Conservation (phyloP, 768 basidiomycete genomes). For the Lactarius hatsudake region DNA sequence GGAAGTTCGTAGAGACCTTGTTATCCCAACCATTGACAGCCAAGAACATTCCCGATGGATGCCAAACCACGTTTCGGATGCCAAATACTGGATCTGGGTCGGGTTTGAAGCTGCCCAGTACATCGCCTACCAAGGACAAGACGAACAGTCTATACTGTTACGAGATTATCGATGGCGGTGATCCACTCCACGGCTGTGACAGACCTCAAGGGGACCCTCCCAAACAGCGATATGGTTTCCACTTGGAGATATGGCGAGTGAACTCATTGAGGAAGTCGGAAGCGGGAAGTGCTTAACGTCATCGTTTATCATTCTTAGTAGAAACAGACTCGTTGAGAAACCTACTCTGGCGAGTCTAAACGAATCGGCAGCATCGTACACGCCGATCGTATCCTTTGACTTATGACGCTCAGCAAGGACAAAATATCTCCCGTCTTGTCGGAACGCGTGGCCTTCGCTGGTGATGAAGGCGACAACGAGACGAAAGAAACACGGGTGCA, state of each 20-base stretch:
- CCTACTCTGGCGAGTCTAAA: constrained; percentile 74
- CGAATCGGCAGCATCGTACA: constrained; percentile 72
- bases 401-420: constrained; percentile 85
- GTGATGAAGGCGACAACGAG: constrained; percentile 3
- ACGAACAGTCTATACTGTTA: constrained; percentile 73
- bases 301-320: constrained; percentile 9
- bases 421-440: constrained; percentile 79
- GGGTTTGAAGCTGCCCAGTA: constrained; percentile 66
- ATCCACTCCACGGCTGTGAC: constrained; percentile 20
- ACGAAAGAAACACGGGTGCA: constrained; percentile 1
- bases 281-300: constrained; percentile 72
- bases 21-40: constrained; percentile 89
- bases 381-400: constrained; percentile 81
- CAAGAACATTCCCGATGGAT: constrained; percentile 79
- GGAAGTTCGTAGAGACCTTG: constrained; percentile 47
- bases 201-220: constrained; percentile 82
- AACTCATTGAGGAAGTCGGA: constrained; percentile 69
- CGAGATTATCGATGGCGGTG: background rate
- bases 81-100: constrained; percentile 81
- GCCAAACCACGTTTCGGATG: constrained; percentile 77
- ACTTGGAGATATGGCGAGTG: constrained; percentile 70
- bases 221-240: constrained; percentile 76
- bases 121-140: constrained; percentile 61
- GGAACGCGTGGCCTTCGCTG: constrained; percentile 67
- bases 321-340: constrained; percentile 16